A percentile compares a stretch with the other conserved stretches of the same genome.
phyloP scores from a whole-genome alignment of 2,329 filamentous ascomycete species.

The Torrubiella hemipterigena region DNA sequence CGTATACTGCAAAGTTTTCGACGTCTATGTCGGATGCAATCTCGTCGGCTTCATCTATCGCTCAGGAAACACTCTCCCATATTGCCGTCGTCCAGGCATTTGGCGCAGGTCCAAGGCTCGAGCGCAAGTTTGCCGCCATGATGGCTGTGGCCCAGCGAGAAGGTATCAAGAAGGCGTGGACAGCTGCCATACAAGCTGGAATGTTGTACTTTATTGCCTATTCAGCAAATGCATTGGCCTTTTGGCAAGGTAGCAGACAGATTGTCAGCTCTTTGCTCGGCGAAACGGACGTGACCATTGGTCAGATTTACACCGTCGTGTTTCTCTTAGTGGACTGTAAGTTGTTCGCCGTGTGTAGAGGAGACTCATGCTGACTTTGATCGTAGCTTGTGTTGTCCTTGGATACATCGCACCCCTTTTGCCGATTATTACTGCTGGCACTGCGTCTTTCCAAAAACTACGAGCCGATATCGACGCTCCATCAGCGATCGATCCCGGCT shows the following conservation, averaged over 20 bases:
- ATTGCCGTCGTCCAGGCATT: constrained; percentile 53
- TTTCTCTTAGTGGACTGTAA: constrained; percentile 49
- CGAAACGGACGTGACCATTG: constrained; percentile 23
- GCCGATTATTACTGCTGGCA: constrained; percentile 46
- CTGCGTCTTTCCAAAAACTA: constrained; percentile 46
- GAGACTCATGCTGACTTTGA: constrained; percentile 13
- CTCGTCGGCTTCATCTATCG: constrained; percentile 47
- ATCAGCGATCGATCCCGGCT: constrained; percentile 30
- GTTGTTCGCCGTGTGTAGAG: constrained; percentile 4
- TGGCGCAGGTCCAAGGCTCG: constrained; percentile 44
- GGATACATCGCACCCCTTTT: constrained; percentile 52
- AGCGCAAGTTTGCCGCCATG: constrained; percentile 43
- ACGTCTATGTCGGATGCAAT: constrained; percentile 38
- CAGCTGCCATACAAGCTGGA: constrained; percentile 46
- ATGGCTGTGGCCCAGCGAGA: constrained; percentile 36
- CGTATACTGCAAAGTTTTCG: constrained; percentile 40
- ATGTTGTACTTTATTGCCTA: constrained; percentile 57
- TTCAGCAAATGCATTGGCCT: constrained; percentile 53
- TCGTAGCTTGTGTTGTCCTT: constrained; percentile 43
- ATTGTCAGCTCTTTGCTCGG: constrained; percentile 27
- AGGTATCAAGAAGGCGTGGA: constrained; percentile 45
- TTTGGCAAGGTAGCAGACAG: constrained; percentile 52
- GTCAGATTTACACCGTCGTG: constrained; percentile 49
- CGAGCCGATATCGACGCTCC: constrained; percentile 43
- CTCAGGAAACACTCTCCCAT: constrained; percentile 48